A percentile compares a stretch with the other conserved stretches of the same genome.
Evolutionary conservation across 805 yeast species (phyloP).

Genomic region (Metschnikowia reukaufii): DNA sequence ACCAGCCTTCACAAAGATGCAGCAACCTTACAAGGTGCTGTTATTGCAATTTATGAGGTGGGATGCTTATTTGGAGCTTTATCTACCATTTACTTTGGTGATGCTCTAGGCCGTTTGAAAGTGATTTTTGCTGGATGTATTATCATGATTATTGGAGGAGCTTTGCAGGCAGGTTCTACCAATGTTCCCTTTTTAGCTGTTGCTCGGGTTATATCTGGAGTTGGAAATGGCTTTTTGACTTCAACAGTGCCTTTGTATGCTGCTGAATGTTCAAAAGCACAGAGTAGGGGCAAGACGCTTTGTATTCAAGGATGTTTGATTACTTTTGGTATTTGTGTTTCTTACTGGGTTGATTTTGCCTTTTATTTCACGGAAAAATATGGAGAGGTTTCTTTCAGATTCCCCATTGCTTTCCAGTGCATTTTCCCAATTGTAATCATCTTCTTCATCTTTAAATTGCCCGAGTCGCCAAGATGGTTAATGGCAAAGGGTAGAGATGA

Average conservation of each 20-base stretch:
- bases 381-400: slow-evolving; percentile 31
- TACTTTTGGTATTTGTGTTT: slow-evolving; percentile 30
- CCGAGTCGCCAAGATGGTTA: slow-evolving; percentile 49
- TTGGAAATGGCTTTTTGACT: slow-evolving; percentile 37
- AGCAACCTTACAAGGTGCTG: slow-evolving; percentile 24
- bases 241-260: slow-evolving; percentile 40
- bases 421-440: slow-evolving; percentile 22
- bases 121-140: slow-evolving; percentile 22
- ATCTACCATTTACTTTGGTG: slow-evolving; percentile 24
- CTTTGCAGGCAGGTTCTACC: slow-evolving; percentile 24
- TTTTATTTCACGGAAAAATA: slow-evolving; percentile 28
- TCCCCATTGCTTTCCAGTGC: slow-evolving; percentile 34
- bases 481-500: slow-evolving; percentile 28
- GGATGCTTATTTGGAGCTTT: slow-evolving; percentile 25
- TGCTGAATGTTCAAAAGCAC: slow-evolving; percentile 37
- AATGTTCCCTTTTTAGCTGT: slow-evolving; percentile 29
- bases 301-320: slow-evolving; percentile 33
- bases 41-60: slow-evolving; percentile 24
- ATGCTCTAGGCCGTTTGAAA: slow-evolving; percentile 23
- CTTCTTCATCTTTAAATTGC: slow-evolving; percentile 25
- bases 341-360: slow-evolving; percentile 39
- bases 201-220: slow-evolving; percentile 34
- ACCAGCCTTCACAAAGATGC: slow-evolving; percentile 12
- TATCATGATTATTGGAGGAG: slow-evolving; percentile 26
- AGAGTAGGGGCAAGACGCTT: slow-evolving; percentile 30